Evolutionary conservation across 202 grass and related monocot species (phyloP), one percentile per base, ranked within the genome.

Genomic region (Setaria italica): DNA sequence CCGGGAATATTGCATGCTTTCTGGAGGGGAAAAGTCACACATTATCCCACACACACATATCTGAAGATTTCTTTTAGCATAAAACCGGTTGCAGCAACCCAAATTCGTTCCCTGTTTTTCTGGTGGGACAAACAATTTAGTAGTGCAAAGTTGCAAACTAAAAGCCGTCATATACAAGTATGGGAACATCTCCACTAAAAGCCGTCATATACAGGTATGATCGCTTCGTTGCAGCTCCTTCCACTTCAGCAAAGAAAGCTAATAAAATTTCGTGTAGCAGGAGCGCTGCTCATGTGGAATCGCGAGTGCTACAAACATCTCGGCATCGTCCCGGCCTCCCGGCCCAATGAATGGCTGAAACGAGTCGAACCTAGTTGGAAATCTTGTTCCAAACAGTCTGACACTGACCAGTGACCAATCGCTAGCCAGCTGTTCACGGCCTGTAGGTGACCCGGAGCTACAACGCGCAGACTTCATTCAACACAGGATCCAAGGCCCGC

Each of bases 401-500:
- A 37, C 51, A 46, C 50, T 12, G 70, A 67, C 39, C 58, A 12
- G 17, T 17, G 70, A 67, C 50, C 58, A 12, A 25, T 58, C 35
- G 0, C 11, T 55, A 25, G 7, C 66, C 46, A 62, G 30, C 59
- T 17, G 20, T 21, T 53, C 84, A 20, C 35, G 30, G 55, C 14
- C 46, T 12, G 39, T 33, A 10, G 15, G 11, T 1, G 20, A 2
- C 0, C 0, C 5, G 32, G 51, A 42, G n/a, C 11, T 1, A 32
- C 37, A 77, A 62, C 55, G 39, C 74, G 56, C 33, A 29, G 48
- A 1, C 30, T 41, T 41, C 3, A 41, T 41, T 41, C 39, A 41
- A 41, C 86, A 56, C 47, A 2, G 12, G 70, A 76, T 76, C 75
- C 76, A 70, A 87, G 51, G 54, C 85, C 76, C 80, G 80, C 21